Evolutionary conservation across 805 yeast genomes (phyloP), one percentile per base, ranked within the genome.

Genomic region (Jamesozyma lodderae): DNA sequence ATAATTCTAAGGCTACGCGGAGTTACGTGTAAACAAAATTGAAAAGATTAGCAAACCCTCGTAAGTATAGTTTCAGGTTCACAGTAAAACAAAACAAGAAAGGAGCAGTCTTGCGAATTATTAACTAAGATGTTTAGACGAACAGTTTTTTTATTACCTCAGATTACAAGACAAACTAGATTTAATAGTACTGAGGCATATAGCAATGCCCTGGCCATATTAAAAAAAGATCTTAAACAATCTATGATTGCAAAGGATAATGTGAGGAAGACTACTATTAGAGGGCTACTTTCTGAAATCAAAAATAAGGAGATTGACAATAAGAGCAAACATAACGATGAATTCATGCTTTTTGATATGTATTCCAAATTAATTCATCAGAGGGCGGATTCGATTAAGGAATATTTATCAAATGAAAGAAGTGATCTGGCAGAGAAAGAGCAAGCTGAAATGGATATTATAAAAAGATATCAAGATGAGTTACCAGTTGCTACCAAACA

Each of bases 401-500:
- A 74, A 47, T 78, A 69, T 48, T 35, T 47, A 10, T 55, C 59
- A 14, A 70, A 71, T 36, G 55, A 63, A 8, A 67, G 84, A 45
- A 53, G 49, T 3, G 83, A 78, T 42, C 57, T 77, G 42, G 78
- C 69, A 1, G 70, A 65, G n/a, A 68, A 67, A 38, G 84, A 78
- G 56, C 47, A 53, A 17, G 51, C 56, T 15, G 81, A 77, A 55
- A 48, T 68, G 21, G 55, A 43, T 0, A 52, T 74, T 24, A 64
- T 78, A 30, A 46, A 67, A 20, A 46, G 52, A 13, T 68, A 74
- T 35, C 48, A 68, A 33, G 34, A 42, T 1, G 47, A 56, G 21
- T 53, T 77, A 17, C 74, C 77, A 7, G 69, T 75, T 14, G 69
- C 79, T 1, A 58, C 72, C 3, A 65, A 63, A 25, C 72, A 63